Conservation (phyloP, 75 land plant genomes). For the Cryptomeria japonica region DNA sequence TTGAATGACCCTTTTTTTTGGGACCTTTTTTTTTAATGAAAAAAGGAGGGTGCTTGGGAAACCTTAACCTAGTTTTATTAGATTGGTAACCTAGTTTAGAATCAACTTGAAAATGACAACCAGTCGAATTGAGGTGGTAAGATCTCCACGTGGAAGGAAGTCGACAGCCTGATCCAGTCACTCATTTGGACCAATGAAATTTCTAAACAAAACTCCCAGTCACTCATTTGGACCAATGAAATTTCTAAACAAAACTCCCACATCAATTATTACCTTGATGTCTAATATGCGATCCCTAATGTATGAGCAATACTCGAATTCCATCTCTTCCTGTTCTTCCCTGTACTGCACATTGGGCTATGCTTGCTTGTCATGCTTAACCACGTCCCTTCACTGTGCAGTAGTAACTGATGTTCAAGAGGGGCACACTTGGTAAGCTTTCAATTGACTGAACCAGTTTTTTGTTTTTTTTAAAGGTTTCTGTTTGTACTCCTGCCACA, state of each 20-base stretch:
- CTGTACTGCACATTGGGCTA: not conserved
- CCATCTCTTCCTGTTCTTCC: not conserved
- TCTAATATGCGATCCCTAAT: not conserved
- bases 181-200: not conserved
- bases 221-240: not conserved
- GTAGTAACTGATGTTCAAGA: not conserved
- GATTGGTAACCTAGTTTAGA: too few species aligned
- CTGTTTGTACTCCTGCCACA: not conserved
- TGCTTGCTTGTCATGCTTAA: not conserved
- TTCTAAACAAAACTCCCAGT: not conserved
- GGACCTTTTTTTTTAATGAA: too few species aligned
- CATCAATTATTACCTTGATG: not conserved
- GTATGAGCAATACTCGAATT: not conserved
- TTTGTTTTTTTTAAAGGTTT: not conserved
- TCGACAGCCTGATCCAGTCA: constrained; percentile 2
- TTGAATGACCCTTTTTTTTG: too few species aligned
- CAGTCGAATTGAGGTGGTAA: not conserved
- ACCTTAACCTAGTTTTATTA: too few species aligned
- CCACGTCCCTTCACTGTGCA: not conserved
- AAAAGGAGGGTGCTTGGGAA: too few species aligned
- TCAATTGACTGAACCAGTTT: not conserved
- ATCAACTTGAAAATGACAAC: too few species aligned
- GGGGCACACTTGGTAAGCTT: not conserved
- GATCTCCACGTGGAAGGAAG: not conserved
- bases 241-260: not conserved